A percentile compares a stretch with the other conserved stretches of the same genome.
Evolutionary conservation across 805 yeast species (phyloP).

Genomic region (Wickerhamomyces alni): DNA sequence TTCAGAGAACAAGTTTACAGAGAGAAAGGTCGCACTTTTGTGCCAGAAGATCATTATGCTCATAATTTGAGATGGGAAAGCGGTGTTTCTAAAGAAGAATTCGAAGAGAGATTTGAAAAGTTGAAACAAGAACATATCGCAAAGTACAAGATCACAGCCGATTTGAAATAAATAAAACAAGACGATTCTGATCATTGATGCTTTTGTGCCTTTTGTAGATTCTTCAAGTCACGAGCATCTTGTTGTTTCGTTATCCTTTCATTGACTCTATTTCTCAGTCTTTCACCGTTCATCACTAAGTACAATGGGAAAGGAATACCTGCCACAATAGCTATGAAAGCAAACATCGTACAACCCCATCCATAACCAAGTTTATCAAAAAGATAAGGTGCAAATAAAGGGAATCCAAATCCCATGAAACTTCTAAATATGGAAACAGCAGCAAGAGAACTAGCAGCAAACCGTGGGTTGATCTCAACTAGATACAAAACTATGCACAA

Average conservation of each 20-base stretch:
- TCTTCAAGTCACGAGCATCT: slow-evolving; percentile 37
- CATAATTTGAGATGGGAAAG: slow-evolving; percentile 17
- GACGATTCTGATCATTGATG: no score
- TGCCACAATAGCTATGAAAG: slow-evolving; percentile 45
- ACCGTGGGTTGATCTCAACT: slow-evolving; percentile 64
- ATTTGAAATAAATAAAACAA: slow-evolving; percentile 5
- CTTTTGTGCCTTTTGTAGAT: slow-evolving; percentile 24
- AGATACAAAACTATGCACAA: slow-evolving; percentile 60
- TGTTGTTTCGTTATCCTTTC: slow-evolving; percentile 39
- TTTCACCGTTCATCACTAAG: slow-evolving; percentile 50
- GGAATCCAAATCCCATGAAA: slow-evolving; percentile 62
- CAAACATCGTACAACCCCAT: slow-evolving; percentile 67
- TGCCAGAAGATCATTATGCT: slow-evolving; percentile 19
- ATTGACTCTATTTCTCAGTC: slow-evolving; percentile 52
- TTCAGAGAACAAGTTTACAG: slow-evolving; percentile 30
- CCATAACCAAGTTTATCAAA: slow-evolving; percentile 54
- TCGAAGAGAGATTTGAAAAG: slow-evolving; percentile 12
- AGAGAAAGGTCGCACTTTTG: slow-evolving; percentile 18
- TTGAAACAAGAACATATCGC: slow-evolving; percentile 1
- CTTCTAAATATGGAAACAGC: slow-evolving; percentile 67
- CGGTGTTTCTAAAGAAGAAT: slow-evolving; percentile 22
- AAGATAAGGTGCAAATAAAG: slow-evolving; percentile 56
- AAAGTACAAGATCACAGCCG: slow-evolving; percentile 5
- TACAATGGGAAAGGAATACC: slow-evolving; percentile 67
- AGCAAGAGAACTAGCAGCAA: slow-evolving; percentile 61